Conservation (phyloP, 2,329 filamentous ascomycete genomes). For the Fusarium incarnatum region DNA sequence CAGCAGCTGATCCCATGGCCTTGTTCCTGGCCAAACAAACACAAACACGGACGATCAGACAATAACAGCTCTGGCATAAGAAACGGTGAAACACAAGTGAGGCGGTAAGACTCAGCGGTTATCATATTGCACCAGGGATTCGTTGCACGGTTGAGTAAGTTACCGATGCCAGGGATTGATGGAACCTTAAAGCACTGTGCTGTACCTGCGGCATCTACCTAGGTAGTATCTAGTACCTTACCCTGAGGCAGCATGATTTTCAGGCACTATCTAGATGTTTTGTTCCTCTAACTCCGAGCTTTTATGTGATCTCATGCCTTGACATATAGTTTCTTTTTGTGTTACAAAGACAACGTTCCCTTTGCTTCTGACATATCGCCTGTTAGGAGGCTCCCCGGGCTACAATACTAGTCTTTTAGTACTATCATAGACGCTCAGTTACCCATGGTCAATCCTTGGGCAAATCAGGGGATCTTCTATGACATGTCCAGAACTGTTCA, state of each 20-base stretch:
- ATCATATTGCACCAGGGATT: constrained; percentile 5
- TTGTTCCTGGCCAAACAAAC: constrained; percentile 1
- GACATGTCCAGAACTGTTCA: background rate
- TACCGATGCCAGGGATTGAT: background rate
- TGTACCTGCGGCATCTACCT: background rate
- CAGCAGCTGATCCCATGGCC: background rate
- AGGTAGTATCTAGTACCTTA: too few relatives aligned
- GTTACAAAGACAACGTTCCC: background rate
- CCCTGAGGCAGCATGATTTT: background rate
- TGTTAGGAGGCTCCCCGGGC: background rate
- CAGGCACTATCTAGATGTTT: background rate
- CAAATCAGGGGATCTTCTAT: background rate
- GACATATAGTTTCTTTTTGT: background rate
- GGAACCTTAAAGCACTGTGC: background rate
- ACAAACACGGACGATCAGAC: background rate
- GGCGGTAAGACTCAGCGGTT: constrained; percentile 3
- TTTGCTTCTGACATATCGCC: background rate
- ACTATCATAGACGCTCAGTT: background rate
- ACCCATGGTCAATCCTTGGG: background rate
- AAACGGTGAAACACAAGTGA: constrained; percentile 30
- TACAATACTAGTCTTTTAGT: background rate
- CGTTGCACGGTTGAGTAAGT: constrained; percentile 1
- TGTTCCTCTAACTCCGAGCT: background rate
- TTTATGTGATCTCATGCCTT: background rate
- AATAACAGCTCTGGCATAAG: constrained; percentile 10